These are phyloP conservation scores for Diaporthe capsici DNA, from an alignment of 2,329 filamentous ascomycete genomes.

Conservation along the genomic window DNA sequence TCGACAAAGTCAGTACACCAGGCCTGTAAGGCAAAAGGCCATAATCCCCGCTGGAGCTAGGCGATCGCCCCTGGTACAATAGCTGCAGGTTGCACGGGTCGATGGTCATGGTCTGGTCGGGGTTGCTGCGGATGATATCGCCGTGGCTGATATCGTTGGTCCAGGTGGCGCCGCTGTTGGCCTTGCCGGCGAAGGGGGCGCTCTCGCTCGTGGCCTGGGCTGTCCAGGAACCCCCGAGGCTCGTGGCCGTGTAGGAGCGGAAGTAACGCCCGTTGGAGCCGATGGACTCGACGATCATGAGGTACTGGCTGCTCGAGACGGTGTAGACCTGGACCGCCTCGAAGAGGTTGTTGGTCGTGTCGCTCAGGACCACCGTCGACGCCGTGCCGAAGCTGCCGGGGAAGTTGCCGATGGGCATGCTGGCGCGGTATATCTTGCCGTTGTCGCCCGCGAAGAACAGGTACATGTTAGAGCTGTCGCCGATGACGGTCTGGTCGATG, in stretches of 20 bases:
- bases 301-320: slow-evolving; percentile 68
- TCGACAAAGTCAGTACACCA: slow-evolving; percentile 64
- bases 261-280: slow-evolving; percentile 73
- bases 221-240: slow-evolving; percentile 70
- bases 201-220: slow-evolving; percentile 67
- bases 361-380: slow-evolving; percentile 65
- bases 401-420: slow-evolving; percentile 74
- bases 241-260: slow-evolving; percentile 74
- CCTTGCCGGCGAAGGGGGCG: slow-evolving; percentile 76
- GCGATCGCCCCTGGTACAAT: slow-evolving; percentile 72
- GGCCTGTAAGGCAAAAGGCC: slow-evolving; percentile 67
- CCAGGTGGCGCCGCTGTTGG: slow-evolving; percentile 75
- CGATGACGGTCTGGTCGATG: slow-evolving; percentile 76
- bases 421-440: slow-evolving; percentile 74
- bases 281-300: slow-evolving; percentile 78
- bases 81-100: slow-evolving; percentile 76
- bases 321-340: slow-evolving; percentile 78
- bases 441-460: slow-evolving; percentile 79
- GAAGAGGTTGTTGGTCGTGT: slow-evolving; percentile 70
- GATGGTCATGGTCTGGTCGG: slow-evolving; percentile 74
- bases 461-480: slow-evolving; percentile 73
- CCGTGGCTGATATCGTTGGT: slow-evolving; percentile 78
- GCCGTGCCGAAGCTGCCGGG: slow-evolving; percentile 70
- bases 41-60: slow-evolving; percentile 62
- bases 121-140: slow-evolving; percentile 68